A percentile compares a stretch with the other conserved stretches of the same genome.
Evolutionary conservation across 1,284 basidiomycete species (phyloP).

Genomic region (Puccinia horiana): DNA sequence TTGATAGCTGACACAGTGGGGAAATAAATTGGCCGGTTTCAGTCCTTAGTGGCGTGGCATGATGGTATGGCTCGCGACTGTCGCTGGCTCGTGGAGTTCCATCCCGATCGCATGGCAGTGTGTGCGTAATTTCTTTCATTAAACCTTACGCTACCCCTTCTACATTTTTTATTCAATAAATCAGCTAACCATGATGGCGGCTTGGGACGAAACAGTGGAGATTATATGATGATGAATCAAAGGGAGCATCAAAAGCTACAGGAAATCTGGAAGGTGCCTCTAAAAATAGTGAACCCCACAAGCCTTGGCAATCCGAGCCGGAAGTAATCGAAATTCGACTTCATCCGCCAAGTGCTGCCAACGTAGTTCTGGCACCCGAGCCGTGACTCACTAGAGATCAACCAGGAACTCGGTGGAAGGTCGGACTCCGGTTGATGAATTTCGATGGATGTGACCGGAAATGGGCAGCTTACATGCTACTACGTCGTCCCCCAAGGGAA

Average conservation of each 20-base stretch:
- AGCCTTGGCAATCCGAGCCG: neutral
- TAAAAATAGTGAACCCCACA: neutral
- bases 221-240: neutral
- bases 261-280: neutral
- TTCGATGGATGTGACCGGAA: no score
- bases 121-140: neutral
- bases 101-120: neutral
- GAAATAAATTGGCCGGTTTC: neutral
- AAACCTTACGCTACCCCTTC: no score
- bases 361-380: no score
- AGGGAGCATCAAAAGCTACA: neutral
- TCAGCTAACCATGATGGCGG: neutral
- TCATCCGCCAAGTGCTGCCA: neutral
- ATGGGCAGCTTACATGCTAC: no score
- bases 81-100: neutral
- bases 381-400: no score
- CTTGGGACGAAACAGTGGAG: neutral
- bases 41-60: neutral
- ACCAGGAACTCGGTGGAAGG: no score
- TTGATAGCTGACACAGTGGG: neutral
- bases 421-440: no score
- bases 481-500: no score
- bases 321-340: neutral
- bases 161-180: no score
- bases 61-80: neutral